phyloP scores from a whole-genome alignment of 1,284 basidiomycete species.

The Athelia sp. region DNA sequence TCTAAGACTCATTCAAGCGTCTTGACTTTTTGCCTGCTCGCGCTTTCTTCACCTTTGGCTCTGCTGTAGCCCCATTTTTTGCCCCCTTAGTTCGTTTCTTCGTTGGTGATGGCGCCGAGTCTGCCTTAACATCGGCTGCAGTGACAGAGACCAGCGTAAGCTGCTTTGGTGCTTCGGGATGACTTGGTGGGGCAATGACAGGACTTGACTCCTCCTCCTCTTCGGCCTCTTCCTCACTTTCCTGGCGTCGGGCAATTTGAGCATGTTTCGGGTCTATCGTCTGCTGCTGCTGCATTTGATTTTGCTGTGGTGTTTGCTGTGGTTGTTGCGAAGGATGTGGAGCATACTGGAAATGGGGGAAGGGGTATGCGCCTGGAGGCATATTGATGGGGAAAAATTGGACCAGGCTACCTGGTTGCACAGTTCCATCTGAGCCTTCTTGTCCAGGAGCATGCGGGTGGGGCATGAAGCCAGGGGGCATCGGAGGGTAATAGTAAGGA shows the following conservation, averaged over 20 bases:
- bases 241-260: neutral
- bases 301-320: too few species aligned
- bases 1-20: neutral
- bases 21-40: neutral
- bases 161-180: too few species aligned
- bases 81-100: neutral
- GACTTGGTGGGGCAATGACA: neutral
- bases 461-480: neutral
- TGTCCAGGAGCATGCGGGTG: neutral
- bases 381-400: neutral
- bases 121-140: neutral
- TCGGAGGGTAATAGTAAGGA: slow-evolving; percentile 1
- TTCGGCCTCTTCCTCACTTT: neutral
- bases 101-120: neutral
- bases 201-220: slow-evolving; percentile 1
- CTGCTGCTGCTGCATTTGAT: slow-evolving; percentile 1
- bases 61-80: neutral
- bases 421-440: slow-evolving; percentile 1
- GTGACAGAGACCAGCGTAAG: neutral
- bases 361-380: neutral
- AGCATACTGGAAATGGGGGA: neutral
- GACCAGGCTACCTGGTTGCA: neutral
- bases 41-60: neutral
- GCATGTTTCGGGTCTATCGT: slow-evolving; percentile 1
- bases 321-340: neutral